Evolutionary conservation across 2,329 filamentous ascomycete genomes (phyloP).

Genomic region (Stagonosporopsis vannaccii): DNA sequence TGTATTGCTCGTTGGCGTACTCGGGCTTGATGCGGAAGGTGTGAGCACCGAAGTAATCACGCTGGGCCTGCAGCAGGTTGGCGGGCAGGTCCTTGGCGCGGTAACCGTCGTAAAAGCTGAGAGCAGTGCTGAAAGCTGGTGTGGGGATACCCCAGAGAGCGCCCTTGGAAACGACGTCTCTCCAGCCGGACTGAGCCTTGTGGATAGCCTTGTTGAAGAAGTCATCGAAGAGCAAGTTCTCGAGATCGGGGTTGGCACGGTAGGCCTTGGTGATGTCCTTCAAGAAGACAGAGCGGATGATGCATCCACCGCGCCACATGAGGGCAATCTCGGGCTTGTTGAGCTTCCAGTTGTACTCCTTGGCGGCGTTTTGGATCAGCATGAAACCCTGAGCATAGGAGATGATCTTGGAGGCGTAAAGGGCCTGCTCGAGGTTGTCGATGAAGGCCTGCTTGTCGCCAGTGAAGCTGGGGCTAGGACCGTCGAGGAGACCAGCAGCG

Average conservation of each 20-base stretch:
- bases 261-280: constrained; percentile 99
- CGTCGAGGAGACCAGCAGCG: constrained; percentile 79
- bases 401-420: constrained; percentile 99
- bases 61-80: constrained; percentile 98
- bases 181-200: constrained; percentile 75
- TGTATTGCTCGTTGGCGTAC: constrained; percentile 73
- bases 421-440: constrained; percentile 95
- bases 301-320: constrained; percentile 99
- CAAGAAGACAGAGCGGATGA: constrained; percentile 99
- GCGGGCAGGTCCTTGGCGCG: constrained; percentile 95
- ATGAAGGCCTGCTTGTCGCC: constrained; percentile 94
- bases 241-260: constrained; percentile 89
- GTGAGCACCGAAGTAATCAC: constrained; percentile 92
- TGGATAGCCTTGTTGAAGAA: constrained; percentile 99
- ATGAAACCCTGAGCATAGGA: constrained; percentile 99
- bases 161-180: constrained; percentile 81
- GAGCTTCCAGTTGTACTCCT: constrained; percentile 96
- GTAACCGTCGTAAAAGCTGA: constrained; percentile 99
- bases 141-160: constrained; percentile 95
- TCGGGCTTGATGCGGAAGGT: constrained; percentile 63
- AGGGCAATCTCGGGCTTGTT: constrained; percentile 99
- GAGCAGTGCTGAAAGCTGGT: constrained; percentile 93
- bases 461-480: constrained; percentile 80
- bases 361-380: constrained; percentile 98
- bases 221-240: constrained; percentile 98